Conservation (phyloP, 2,329 filamentous ascomycete genomes). For the Cercospora brassicicola region DNA sequence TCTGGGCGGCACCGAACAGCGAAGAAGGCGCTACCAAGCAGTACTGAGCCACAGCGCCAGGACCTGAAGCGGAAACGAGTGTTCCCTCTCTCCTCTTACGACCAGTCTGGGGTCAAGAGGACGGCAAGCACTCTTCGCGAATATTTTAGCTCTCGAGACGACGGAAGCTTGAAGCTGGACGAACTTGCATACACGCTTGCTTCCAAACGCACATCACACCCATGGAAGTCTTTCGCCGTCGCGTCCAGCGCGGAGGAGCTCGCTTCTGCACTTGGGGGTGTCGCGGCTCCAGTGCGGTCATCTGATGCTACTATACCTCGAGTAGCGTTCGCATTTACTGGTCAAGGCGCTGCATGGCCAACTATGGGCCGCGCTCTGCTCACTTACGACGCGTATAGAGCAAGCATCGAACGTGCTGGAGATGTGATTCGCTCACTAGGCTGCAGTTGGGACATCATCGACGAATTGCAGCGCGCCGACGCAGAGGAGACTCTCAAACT, state of each 20-base stretch:
- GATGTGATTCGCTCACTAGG: conserved; percentile 4
- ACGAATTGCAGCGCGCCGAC: conserved; percentile 26
- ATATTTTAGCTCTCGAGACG: background rate
- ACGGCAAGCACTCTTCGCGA: background rate
- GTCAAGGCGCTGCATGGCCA: conserved; percentile 28
- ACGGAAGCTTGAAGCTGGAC: background rate
- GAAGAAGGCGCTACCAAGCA: background rate
- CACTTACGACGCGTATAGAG: conserved; percentile 14
- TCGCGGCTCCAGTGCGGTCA: background rate
- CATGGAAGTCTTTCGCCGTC: conserved; percentile 10
- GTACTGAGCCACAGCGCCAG: background rate
- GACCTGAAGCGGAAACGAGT: background rate
- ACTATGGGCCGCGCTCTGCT: conserved; percentile 27
- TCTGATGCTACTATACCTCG: conserved; percentile 2
- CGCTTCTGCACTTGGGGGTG: background rate
- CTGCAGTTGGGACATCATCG: conserved; percentile 23
- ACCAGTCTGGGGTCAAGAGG: background rate
- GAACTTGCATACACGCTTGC: conserved; percentile 18
- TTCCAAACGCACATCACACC: conserved; percentile 10
- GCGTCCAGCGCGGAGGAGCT: background rate
- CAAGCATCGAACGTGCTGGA: conserved; percentile 9
- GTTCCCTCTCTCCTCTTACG: conserved; percentile 8
- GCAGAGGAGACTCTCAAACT: background rate
- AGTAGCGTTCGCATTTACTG: conserved; percentile 21
- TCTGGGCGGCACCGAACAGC: too few species aligned